Evolutionary conservation across 179 eudicot genomes (phyloP).

Genomic region (Pouteria campechiana): DNA sequence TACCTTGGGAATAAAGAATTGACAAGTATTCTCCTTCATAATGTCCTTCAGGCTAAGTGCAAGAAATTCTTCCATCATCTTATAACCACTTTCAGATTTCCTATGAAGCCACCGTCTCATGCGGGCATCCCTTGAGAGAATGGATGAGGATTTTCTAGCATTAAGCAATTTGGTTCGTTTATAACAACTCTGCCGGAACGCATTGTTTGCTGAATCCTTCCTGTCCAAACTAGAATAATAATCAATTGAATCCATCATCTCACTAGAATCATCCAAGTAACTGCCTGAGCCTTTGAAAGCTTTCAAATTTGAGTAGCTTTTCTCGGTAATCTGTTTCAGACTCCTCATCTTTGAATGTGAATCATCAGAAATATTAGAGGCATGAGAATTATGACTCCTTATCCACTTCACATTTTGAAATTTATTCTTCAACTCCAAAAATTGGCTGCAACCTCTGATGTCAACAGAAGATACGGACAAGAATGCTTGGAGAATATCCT

Average conservation of each 20-base stretch:
- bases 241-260: conserved; percentile 74
- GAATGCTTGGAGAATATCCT: conserved; percentile 60
- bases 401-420: conserved; percentile 72
- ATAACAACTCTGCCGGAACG: conserved; percentile 71
- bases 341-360: conserved; percentile 35
- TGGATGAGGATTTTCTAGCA: conserved; percentile 75
- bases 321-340: conserved; percentile 38
- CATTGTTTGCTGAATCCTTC: conserved; percentile 74
- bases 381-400: conserved; percentile 17
- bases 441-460: conserved; percentile 87
- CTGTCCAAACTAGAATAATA: conserved; percentile 80
- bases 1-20: conserved; percentile 80
- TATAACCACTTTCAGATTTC: conserved; percentile 70
- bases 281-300: conserved; percentile 20
- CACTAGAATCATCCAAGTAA: conserved; percentile 78
- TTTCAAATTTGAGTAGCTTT: conserved; percentile 25
- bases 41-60: conserved; percentile 60
- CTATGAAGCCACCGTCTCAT: conserved; percentile 77
- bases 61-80: conserved; percentile 72
- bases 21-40: conserved; percentile 67
- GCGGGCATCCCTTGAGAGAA: conserved; percentile 80
- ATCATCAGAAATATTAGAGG: conserved; percentile 7
- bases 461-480: conserved; percentile 50
- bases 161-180: conserved; percentile 75
- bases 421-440: conserved; percentile 50